Conservation (phyloP, 148 eudicot genomes). For the Chenopodium album region DNA sequence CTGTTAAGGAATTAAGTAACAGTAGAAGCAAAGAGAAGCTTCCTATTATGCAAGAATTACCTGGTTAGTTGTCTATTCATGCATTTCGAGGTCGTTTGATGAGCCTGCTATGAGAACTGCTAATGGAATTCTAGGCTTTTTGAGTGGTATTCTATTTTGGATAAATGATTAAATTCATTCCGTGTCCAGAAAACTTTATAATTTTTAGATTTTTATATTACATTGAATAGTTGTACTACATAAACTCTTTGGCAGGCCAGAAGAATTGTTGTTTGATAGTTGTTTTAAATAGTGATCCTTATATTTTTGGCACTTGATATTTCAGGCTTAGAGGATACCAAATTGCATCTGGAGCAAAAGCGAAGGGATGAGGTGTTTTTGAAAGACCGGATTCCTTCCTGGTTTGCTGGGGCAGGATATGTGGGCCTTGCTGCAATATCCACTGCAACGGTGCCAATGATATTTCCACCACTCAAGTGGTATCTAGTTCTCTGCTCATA, state of each 20-base stretch:
- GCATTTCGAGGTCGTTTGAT: not conserved
- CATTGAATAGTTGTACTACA: too few relatives aligned
- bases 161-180: not conserved
- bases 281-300: not conserved
- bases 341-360: conserved; percentile 48
- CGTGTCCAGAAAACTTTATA: not conserved
- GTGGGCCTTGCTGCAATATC: conserved; percentile 67
- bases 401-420: conserved; percentile 72
- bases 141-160: not conserved
- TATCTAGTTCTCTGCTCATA: conserved; percentile 62
- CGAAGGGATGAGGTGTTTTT: conserved; percentile 56
- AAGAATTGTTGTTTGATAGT: not conserved
- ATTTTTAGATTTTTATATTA: too few relatives aligned
- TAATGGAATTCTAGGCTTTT: not conserved
- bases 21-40: conserved; percentile 44
- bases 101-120: not conserved
- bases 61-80: conserved; percentile 30
- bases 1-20: conserved; percentile 47
- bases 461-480: conserved; percentile 73
- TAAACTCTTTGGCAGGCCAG: not conserved
- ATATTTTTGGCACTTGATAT: conserved; percentile 5
- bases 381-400: conserved; percentile 55
- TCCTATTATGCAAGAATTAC: conserved; percentile 48
- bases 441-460: conserved; percentile 47
- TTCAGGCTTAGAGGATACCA: conserved; percentile 51